Evolutionary conservation across 352 stramenopile species (phyloP).

Genomic region (Phytophthora sojae): DNA sequence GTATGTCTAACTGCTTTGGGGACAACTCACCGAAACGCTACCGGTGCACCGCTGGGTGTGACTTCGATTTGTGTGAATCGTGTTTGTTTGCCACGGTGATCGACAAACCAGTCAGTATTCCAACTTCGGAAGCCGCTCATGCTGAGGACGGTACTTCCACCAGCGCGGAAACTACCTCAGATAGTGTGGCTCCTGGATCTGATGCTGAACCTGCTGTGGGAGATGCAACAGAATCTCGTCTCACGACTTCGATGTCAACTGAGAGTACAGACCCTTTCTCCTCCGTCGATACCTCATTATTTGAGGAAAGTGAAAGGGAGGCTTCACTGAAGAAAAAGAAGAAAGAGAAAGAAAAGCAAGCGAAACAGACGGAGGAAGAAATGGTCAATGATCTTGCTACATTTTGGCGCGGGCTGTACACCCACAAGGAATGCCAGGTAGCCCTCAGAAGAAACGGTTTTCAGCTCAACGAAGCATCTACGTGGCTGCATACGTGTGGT

Average conservation of each 20-base stretch:
- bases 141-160: slow-evolving; percentile 8
- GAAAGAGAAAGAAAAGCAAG: slow-evolving; percentile 22
- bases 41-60: slow-evolving; percentile 69
- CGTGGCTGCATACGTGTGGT: slow-evolving; percentile 58
- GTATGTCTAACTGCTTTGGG: slow-evolving; percentile 58
- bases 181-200: slow-evolving; percentile 4
- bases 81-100: slow-evolving; percentile 59
- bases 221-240: slow-evolving; percentile 1
- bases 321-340: slow-evolving; percentile 29
- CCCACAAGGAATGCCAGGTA: slow-evolving; percentile 64
- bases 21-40: slow-evolving; percentile 66
- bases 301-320: slow-evolving; percentile 36
- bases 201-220: not conserved
- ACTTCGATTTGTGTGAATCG: slow-evolving; percentile 79
- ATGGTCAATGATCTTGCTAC: slow-evolving; percentile 49
- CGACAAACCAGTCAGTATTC: slow-evolving; percentile 23
- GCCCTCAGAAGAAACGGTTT: slow-evolving; percentile 57
- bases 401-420: slow-evolving; percentile 77
- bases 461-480: slow-evolving; percentile 48
- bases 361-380: slow-evolving; percentile 35
- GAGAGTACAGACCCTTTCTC: slow-evolving; percentile 42
- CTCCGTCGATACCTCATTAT: slow-evolving; percentile 43
- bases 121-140: slow-evolving; percentile 13
- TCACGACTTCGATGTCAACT: not conserved
- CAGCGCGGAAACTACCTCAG: slow-evolving; percentile 1